Conservation (phyloP, 1,284 basidiomycete species). For the Heterobasidion irregulare region DNA sequence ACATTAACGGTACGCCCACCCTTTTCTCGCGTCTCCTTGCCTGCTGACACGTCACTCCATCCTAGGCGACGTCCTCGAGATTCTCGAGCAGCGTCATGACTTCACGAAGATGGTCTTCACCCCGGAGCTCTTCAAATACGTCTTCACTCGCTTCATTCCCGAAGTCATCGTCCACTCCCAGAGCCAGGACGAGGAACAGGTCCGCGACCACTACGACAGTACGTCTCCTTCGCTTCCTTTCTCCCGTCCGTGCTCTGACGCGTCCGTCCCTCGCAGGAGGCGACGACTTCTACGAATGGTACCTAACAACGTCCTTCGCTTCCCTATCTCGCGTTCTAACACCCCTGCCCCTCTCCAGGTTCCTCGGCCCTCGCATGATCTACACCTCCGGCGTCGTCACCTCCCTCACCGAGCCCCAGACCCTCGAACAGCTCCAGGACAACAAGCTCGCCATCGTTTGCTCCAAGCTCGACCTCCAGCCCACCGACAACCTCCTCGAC, state of each 20-base stretch:
- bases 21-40: constrained; percentile 5
- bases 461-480: constrained; percentile 86
- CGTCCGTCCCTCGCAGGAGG: constrained; percentile 41
- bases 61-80: constrained; percentile 84
- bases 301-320: constrained; percentile 8
- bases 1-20: constrained; percentile 74
- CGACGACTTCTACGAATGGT: constrained; percentile 92
- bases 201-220: constrained; percentile 96
- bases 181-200: constrained; percentile 91
- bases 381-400: constrained; percentile 92
- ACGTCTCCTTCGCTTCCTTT: constrained; percentile 20
- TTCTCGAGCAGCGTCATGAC: constrained; percentile 92
- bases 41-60: background rate
- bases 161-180: constrained; percentile 91
- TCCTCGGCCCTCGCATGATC: constrained; percentile 94
- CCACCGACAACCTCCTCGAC: constrained; percentile 76
- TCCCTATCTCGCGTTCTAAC: background rate
- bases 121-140: constrained; percentile 88
- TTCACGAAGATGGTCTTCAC: constrained; percentile 91
- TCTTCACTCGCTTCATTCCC: constrained; percentile 83
- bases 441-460: constrained; percentile 97
- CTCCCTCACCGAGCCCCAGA: constrained; percentile 68
- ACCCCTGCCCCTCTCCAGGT: constrained; percentile 37
- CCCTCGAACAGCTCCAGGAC: constrained; percentile 95
- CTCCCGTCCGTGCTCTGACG: constrained; percentile 16